phyloP scores from a whole-genome alignment of 257 asterid species.

The Solanum appendiculatum region DNA sequence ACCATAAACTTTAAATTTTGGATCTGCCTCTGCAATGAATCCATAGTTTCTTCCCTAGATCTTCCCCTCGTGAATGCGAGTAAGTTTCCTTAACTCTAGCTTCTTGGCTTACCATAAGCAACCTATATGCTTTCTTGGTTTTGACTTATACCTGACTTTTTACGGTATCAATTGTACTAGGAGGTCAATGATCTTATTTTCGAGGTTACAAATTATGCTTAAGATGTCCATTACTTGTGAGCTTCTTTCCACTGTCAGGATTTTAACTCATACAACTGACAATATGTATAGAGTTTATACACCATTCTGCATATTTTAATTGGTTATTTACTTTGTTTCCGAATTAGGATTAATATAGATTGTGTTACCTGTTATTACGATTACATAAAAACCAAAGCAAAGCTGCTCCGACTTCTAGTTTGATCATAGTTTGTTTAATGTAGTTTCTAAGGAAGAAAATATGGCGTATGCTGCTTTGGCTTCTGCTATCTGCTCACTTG shows the following conservation, averaged over 20 bases:
- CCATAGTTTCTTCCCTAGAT: too few species aligned
- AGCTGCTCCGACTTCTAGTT: not conserved
- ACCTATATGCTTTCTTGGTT: too few species aligned
- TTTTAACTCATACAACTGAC: not conserved
- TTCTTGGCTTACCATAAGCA: too few species aligned
- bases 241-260: not conserved
- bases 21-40: too few species aligned
- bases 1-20: too few species aligned
- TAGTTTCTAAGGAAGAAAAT: not conserved
- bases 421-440: not conserved
- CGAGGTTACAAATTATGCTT: not conserved
- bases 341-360: not conserved
- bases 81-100: too few species aligned
- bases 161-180: too few species aligned
- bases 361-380: not conserved
- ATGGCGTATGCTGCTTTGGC: conserved; percentile 21
- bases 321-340: not conserved
- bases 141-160: too few species aligned
- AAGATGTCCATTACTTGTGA: not conserved
- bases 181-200: too few species aligned
- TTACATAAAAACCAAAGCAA: not conserved
- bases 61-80: too few species aligned
- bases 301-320: too few species aligned
- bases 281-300: too few species aligned
- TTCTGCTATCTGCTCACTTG: conserved; percentile 12